Evolutionary conservation across 805 yeast species (phyloP), one percentile per base, ranked within the genome.

Genomic region (Yarrowia sp.): DNA sequence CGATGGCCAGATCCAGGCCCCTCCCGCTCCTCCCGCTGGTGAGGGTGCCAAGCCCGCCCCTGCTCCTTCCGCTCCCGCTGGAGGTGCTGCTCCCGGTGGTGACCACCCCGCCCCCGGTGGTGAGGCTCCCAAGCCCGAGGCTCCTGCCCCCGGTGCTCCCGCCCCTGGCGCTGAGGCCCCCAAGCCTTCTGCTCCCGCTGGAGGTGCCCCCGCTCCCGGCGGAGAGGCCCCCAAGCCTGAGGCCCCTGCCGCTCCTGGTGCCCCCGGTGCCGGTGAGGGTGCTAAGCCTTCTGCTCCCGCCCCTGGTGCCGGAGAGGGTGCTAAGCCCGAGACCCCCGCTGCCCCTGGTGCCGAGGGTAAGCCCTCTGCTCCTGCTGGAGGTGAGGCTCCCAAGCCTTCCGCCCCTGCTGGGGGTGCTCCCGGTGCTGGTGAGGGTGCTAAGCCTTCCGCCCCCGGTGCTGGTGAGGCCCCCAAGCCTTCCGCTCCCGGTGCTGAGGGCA

Each of bases 1-100:
- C 57, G 57, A 50, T 50, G 57, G 57, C 32, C 57, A 50, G 57
- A 50, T 50, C 57, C 57, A 50, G 57, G 57, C 57, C 8, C 57
- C 57, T 50, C 57, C 57, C 57, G 41, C 57, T n/a, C 17, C 42
- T n/a, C 42, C 42, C 8, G 57, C 41, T 18, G 57, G 57, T 35
- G 57, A 50, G 57, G 57, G 57, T 18, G 57, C 57, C 42, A 50
- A 50, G 57, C 57, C 57, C 32, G 31, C 41, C 13, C 39, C 53
- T 45, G 50, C 47, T 17, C 47, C 47, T n/a, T 11, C 31, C n/a
- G 36, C 51, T n/a, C 36, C 51, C 9, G 36, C 18, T 43, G 47
- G 44, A 6, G 47, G 14, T 8, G 51, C 51, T 35, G 55, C 31
- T 17, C 31, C 33, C 17, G 57, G 31, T n/a, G 38, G 43, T 3